Percentiles rank a stretch among this genome's conserved stretches.
phyloP scores from a whole-genome alignment of 2,329 filamentous ascomycete species.

The Claviceps spartinae region DNA sequence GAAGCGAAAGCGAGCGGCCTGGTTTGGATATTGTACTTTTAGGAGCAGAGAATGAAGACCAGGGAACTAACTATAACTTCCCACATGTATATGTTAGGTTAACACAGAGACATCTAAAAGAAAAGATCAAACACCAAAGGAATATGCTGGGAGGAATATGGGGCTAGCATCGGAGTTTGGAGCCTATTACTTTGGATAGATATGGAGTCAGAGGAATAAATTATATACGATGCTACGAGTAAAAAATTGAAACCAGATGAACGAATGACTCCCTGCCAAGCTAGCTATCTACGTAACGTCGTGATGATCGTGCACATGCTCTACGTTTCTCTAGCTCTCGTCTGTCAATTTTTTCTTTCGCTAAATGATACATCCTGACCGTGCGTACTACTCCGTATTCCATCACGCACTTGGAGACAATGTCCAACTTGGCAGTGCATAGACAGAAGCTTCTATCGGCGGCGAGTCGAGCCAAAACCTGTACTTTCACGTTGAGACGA shows the following conservation, averaged over 20 bases:
- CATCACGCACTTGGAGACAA: no score
- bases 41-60: slow-evolving; percentile 4
- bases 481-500: slow-evolving; percentile 51
- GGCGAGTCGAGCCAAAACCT: slow-evolving; percentile 56
- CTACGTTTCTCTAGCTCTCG: background rate
- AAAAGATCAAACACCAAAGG: background rate
- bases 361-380: no score
- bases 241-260: no score
- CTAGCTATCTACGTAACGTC: background rate
- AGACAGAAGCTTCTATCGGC: slow-evolving; percentile 26
- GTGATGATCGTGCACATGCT: background rate
- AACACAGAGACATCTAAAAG: slow-evolving; percentile 1
- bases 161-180: slow-evolving; percentile 8
- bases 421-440: no score
- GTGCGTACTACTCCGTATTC: no score
- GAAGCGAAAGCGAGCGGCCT: slow-evolving; percentile 1
- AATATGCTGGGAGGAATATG: background rate
- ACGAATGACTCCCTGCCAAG: background rate
- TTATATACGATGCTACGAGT: background rate
- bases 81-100: slow-evolving; percentile 11
- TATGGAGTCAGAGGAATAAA: background rate
- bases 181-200: slow-evolving; percentile 5
- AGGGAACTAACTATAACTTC: slow-evolving; percentile 6
- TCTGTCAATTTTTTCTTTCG: background rate
- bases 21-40: slow-evolving; percentile 16